Conservation (phyloP, 2,329 filamentous ascomycete genomes). For the Colletotrichum musicola region DNA sequence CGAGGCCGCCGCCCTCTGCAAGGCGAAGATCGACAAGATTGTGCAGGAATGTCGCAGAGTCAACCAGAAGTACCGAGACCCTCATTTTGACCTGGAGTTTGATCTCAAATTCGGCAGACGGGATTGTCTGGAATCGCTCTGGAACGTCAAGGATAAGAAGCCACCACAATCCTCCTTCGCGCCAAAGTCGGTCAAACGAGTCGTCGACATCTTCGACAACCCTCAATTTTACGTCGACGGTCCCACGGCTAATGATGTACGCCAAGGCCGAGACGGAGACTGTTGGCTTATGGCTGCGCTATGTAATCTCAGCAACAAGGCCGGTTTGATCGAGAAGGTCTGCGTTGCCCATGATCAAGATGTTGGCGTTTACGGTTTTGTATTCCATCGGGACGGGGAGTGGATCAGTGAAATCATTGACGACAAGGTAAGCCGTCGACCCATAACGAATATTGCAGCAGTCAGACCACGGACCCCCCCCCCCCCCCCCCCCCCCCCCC, state of each 20-base stretch:
- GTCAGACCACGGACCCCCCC: too few relatives aligned
- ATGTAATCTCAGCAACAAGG: slow-evolving; percentile 81
- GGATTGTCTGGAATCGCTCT: slow-evolving; percentile 63
- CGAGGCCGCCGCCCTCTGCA: slow-evolving; percentile 77
- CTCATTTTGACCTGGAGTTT: slow-evolving; percentile 87
- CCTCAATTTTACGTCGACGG: slow-evolving; percentile 84
- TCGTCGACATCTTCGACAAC: slow-evolving; percentile 80
- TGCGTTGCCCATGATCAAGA: slow-evolving; percentile 80
- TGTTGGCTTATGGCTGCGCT: slow-evolving; percentile 90
- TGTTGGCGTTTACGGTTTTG: slow-evolving; percentile 87
- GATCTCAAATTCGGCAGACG: slow-evolving; percentile 73
- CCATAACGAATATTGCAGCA: too few relatives aligned
- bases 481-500: too few relatives aligned
- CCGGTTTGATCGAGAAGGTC: slow-evolving; percentile 77
- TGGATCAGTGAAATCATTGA: slow-evolving; percentile 74
- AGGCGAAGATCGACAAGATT: slow-evolving; percentile 72
- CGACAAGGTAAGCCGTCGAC: slow-evolving; percentile 56
- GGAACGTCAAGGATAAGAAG: slow-evolving; percentile 47
- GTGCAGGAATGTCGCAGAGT: slow-evolving; percentile 76
- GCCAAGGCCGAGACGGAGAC: slow-evolving; percentile 83
- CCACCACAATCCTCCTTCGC: slow-evolving; percentile 46
- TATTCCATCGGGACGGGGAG: slow-evolving; percentile 84
- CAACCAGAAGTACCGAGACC: slow-evolving; percentile 88
- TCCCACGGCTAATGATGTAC: slow-evolving; percentile 80
- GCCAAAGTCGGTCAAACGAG: slow-evolving; percentile 74